These are phyloP conservation scores for Yamadazyma ubonensis DNA, from an alignment of 805 yeast genomes.

Conservation along the genomic window DNA sequence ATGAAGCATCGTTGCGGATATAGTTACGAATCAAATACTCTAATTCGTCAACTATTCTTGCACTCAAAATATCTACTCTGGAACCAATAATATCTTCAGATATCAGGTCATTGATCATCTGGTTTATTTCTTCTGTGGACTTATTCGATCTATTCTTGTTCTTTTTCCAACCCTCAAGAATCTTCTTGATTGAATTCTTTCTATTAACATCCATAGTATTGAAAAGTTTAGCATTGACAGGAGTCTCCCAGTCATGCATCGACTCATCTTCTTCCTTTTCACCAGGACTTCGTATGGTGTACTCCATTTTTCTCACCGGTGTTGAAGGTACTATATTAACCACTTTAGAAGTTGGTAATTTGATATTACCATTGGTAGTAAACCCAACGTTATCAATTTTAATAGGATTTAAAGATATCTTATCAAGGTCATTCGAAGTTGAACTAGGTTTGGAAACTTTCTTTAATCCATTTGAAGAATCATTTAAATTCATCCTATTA, in stretches of 20 bases:
- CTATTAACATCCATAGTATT: conserved; percentile 21
- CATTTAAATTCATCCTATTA: conserved; percentile 39
- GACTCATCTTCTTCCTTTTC: neutral
- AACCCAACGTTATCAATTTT: conserved; percentile 36
- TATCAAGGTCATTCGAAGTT: conserved; percentile 2
- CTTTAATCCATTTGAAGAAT: conserved; percentile 39
- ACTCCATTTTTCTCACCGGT: conserved; percentile 62
- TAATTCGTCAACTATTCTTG: conserved; percentile 68
- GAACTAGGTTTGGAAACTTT: conserved; percentile 15
- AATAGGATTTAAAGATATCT: conserved; percentile 13
- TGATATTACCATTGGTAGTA: conserved; percentile 48
- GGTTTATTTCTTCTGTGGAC: conserved; percentile 18
- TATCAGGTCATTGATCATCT: conserved; percentile 19
- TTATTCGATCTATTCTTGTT: conserved; percentile 21
- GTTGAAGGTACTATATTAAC: conserved; percentile 58
- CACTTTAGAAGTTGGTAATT: conserved; percentile 50
- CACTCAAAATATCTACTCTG: conserved; percentile 64
- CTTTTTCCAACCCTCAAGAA: conserved; percentile 44
- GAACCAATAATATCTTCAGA: conserved; percentile 21
- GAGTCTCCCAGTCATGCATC: conserved; percentile 6
- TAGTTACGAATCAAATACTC: conserved; percentile 53
- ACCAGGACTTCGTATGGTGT: conserved; percentile 17
- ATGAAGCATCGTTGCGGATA: conserved; percentile 20
- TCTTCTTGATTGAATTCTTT: conserved; percentile 34
- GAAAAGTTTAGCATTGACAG: conserved; percentile 10